Base-by-base conservation (phyloP, 164 flowering plant genomes). In the Piper betle region DNA sequence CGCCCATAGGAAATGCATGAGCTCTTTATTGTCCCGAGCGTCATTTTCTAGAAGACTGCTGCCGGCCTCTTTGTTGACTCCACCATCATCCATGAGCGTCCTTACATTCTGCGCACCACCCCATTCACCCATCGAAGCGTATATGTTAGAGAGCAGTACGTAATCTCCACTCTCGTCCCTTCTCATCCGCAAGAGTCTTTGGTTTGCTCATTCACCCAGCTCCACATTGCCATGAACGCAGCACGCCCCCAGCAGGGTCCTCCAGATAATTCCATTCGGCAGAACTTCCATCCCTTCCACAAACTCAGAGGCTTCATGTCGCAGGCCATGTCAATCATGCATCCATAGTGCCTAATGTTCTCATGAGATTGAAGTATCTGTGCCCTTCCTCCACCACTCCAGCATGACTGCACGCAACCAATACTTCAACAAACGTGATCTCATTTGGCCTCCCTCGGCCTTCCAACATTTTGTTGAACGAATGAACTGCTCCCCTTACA, bases 241-340 rank as follows among this genome's bases (percentile, higher is more conserved):
- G 72, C 88, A 82, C 5, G 89, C 84, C 41, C 83, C 88, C n/a
- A 84, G 84, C 59, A 86, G 76, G 64, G 89, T 80, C 71, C 89
- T 80, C 89, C 87, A 84, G 55, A 86, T 65, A 16, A 81, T 78
- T 56, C 74, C 79, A 74, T 86, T 84, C 39, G 93, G 82, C 68
- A 78, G 71, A 40, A 82, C 68, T 38, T 61, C 69, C 93, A 86
- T 82, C 3, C 62, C 63, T 4, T 76, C 80, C 9, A 81, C 75
- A 60, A 84, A 79, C 33, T 76, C 67, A 61, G 82, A 84, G 38
- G 89, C 87, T 73, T 86, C 86, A 7, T 66, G 66, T 57, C 84
- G 57, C 50, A 72, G 66, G 50, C 87, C 67, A 86, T 48, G 65
- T 84, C 93, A 48, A 84, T 86, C 84, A 86, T 82, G 62, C 93